These are phyloP conservation scores for Stephanocyclus meneghinianus DNA, from an alignment of 352 stramenopile species.

Conservation along the genomic window DNA sequence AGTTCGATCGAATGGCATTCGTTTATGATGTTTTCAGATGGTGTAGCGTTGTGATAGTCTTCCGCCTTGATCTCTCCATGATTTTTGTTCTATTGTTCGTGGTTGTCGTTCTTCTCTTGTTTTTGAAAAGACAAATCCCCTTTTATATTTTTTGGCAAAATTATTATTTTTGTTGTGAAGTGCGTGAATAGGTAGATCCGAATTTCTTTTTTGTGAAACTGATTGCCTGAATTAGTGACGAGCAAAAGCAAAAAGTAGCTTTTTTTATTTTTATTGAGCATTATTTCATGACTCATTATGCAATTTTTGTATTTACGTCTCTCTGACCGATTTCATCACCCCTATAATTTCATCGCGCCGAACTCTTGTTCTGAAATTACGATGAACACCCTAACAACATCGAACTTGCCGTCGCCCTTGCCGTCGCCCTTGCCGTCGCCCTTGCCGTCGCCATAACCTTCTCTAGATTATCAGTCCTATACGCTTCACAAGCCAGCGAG, in stretches of 20 bases:
- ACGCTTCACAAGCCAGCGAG: neutral
- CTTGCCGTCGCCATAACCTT: neutral
- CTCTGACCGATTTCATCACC: constrained; percentile 7
- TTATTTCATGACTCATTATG: neutral
- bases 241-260: neutral
- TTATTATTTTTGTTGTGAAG: neutral
- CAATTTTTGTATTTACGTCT: neutral
- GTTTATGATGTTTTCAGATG: too few relatives aligned
- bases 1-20: too few relatives aligned
- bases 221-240: constrained; percentile 1
- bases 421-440: neutral
- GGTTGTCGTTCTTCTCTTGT: too few relatives aligned
- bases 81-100: too few relatives aligned
- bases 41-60: too few relatives aligned
- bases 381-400: neutral
- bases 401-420: neutral
- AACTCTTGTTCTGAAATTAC: constrained; percentile 12
- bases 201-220: neutral
- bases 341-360: neutral
- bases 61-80: too few relatives aligned
- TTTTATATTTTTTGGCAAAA: too few relatives aligned
- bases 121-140: too few relatives aligned
- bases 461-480: neutral
- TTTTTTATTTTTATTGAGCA: neutral
- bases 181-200: neutral